Base-by-base conservation (phyloP, 331 rosid genomes). In the Arachis monticola region DNA sequence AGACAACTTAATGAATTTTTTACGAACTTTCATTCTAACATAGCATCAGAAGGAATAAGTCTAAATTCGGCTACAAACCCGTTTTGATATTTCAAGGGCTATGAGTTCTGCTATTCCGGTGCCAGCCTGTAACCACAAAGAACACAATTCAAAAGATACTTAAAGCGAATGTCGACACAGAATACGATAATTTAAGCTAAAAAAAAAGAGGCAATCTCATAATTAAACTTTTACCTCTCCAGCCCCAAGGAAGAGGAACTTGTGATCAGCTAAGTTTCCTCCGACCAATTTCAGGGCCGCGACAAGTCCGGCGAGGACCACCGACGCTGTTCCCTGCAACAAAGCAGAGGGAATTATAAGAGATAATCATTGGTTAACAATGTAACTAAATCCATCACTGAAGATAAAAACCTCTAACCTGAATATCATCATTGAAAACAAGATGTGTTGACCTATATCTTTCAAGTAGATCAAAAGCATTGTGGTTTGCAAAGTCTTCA, bases 401-500 rank as follows among this genome's bases (percentile, higher is more conserved):
- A 79, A 67, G 62, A 74, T 30, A 62, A 9, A 30, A 64, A 67
- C 32, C 64, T 27, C 58, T 67, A 77, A 90, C 99, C 90, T 94
- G 97, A 87, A 94, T 94, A 67, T 94, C 99, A 50, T 94, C 99
- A 12, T 95, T 95, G 41, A 95, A 95, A 10, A 95, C 99, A 72
- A 95, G 99, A 89, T 95, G 99, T 0, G 97, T 87, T 78, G 97
- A 67, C 14, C 93, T 87, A 68, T 90, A 95, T 77, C 79, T 88
- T 51, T 91, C 88, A 44, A 95, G 97, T 72, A 95, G 93, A 80
- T 87, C 96, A 65, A 94, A 94, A 66, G 99, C 99, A 87, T 94
- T 94, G 93, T 94, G 97, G 82, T 94, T 94, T 31, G 99, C 99
- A 5, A 95, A 95, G 83, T 95, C 99, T 88, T 95, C 99, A 83